These are phyloP conservation scores for Capronia coronata DNA, from an alignment of 2,329 filamentous ascomycete species.

Conservation along the genomic window DNA sequence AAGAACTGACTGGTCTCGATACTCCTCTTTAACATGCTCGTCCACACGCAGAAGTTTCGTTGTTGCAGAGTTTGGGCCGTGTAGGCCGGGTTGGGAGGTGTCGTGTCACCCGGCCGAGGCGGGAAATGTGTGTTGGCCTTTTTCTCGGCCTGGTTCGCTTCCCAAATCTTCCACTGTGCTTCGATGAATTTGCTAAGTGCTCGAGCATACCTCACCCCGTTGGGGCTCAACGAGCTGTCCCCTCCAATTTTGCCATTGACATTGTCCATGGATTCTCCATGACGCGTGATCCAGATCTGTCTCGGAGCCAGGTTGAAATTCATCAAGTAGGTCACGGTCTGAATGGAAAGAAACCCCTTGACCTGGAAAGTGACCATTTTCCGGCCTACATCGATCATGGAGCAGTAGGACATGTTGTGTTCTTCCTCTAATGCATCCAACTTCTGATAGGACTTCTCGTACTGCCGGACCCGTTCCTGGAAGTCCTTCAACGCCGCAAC, in stretches of 20 bases:
- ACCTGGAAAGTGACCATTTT: slow-evolving; percentile 89
- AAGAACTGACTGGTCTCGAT: slow-evolving; percentile 85
- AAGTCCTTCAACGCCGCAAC: slow-evolving; percentile 79
- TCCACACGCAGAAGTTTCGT: slow-evolving; percentile 96
- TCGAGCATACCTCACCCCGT: slow-evolving; percentile 70
- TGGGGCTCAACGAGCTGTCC: slow-evolving; percentile 74
- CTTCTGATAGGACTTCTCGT: slow-evolving; percentile 89
- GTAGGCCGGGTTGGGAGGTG: slow-evolving; percentile 85
- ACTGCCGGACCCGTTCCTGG: slow-evolving; percentile 82
- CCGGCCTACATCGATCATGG: slow-evolving; percentile 94
- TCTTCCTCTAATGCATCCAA: slow-evolving; percentile 86
- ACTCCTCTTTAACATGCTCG: slow-evolving; percentile 87
- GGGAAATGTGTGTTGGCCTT: slow-evolving; percentile 73
- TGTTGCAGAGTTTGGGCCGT: slow-evolving; percentile 49
- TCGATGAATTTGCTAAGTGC: slow-evolving; percentile 80
- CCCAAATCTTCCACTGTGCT: slow-evolving; percentile 71
- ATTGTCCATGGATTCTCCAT: slow-evolving; percentile 88
- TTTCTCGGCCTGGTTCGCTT: slow-evolving; percentile 73
- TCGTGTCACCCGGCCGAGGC: slow-evolving; percentile 83
- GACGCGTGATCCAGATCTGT: slow-evolving; percentile 96
- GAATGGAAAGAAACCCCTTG: slow-evolving; percentile 82
- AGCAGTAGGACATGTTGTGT: slow-evolving; percentile 87
- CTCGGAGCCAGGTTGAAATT: slow-evolving; percentile 95
- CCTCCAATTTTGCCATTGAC: slow-evolving; percentile 82
- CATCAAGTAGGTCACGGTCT: slow-evolving; percentile 88